Evolutionary conservation across 495 filamentous ascomycete genomes (phyloP), one percentile per base, ranked within the genome.

Genomic region (Podospora sp.): DNA sequence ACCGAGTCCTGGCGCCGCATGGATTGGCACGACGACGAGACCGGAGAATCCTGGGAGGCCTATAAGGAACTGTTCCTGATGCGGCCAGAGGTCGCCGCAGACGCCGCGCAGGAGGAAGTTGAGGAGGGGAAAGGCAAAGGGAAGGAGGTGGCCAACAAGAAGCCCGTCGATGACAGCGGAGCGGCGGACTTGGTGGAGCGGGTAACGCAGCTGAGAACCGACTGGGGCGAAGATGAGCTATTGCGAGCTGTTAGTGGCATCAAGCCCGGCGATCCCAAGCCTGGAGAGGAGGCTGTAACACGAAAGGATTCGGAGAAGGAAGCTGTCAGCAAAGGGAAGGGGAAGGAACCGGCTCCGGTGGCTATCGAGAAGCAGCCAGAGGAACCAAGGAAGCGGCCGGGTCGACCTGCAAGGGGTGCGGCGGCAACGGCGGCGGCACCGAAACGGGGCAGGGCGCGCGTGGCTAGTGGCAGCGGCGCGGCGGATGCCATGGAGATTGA

Each of bases 21-120:
- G 56, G 74, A 78, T 62, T 83, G 80, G 73, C 72, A 76, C 50
- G 75, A 82, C 61, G 82, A 84, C 61, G 76, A 83, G 58, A 73
- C 72, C 62, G 72, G 78, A n/a, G 68, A 68, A 46, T 72, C 82
- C 2, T 84, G 82, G 82, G 70, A 65, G 52, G 76, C 77, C 18
- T 84, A 81, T 71, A 73, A 72, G 61, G 74, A 80, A 66, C 75
- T 75, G 29, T 70, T 84, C 33, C 55, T 83, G 18, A 11, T 81
- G 67, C 71, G 63, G 60, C 33, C 62, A 12, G 33, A 59, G 50
- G 36, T 53, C 35, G 50, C 14, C 24, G 57, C 40, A 18, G 35
- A 27, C 27, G 46, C 50, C 55, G 61, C 50, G 8, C 40, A 58
- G 1, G 21, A 5, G 18, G 65, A 65, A 0, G 36, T 51, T 0